phyloP scores from a whole-genome alignment of 2,329 filamentous ascomycete species.

The Blastomyces gilchristii region DNA sequence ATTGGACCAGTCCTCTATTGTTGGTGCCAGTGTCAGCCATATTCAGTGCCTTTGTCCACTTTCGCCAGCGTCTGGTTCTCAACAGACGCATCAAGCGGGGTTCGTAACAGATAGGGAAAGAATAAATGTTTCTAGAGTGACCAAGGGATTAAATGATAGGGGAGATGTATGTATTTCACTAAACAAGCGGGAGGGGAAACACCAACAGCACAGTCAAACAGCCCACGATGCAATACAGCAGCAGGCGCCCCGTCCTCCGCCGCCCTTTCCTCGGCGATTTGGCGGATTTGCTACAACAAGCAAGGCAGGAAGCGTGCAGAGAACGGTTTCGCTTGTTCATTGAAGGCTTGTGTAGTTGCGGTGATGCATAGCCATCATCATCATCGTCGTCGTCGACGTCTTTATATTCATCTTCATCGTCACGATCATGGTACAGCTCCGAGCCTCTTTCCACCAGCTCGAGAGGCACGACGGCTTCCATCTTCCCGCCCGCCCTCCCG shows the following conservation, averaged over 20 bases:
- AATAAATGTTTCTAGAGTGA: neutral
- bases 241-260: neutral
- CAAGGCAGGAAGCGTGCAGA: neutral
- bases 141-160: neutral
- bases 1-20: constrained; percentile 32
- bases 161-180: neutral
- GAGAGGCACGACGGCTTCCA: neutral
- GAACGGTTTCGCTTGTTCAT: neutral
- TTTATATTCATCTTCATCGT: neutral
- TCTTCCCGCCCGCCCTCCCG: neutral
- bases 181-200: neutral
- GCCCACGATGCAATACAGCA: constrained; percentile 2
- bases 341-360: neutral
- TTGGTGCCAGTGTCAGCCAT: constrained; percentile 1
- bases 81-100: neutral
- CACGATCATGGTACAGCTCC: neutral
- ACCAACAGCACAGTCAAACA: constrained; percentile 7
- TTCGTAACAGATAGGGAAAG: neutral
- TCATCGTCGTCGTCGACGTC: neutral
- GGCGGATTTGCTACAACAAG: neutral
- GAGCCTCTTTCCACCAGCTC: neutral
- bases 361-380: neutral
- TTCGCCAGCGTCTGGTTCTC: neutral
- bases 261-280: constrained; percentile 3
- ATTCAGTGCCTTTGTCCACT: neutral